Base-by-base conservation (phyloP, 176 grass and related monocot species). In the Pontederia crassipes region DNA sequence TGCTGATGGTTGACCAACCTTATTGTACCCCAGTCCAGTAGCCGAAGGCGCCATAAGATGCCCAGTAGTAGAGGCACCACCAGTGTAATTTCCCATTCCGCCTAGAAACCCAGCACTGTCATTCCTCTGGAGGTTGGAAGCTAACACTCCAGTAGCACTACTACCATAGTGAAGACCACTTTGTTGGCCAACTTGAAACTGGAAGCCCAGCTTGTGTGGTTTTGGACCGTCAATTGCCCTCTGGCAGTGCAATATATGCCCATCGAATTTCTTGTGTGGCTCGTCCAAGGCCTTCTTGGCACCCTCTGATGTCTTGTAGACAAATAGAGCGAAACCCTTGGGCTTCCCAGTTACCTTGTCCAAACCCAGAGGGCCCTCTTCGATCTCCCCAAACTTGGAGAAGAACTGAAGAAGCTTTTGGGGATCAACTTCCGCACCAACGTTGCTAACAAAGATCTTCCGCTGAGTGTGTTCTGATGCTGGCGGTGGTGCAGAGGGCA, bases 361-460 rank as follows among this genome's bases (percentile, higher is more conserved):
- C 2, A 99, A 72, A n/a, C 94, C 94, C 54, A 99, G 74, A 0
- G 94, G 94, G 3, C 94, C 94, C 61, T 99, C 94, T 54, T 99
- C 88, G 12, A 99, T 86, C 68, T 93, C 94, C 68, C 94, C 94
- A 74, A 73, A 99, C 66, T 79, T 83, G 6, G 76, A 14, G 60
- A 99, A 99, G 77, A 89, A 99, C 68, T 86, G 85, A 40, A 79
- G 15, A 47, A 99, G 55, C 72, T 86, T 99, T 52, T 89, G 77
- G 0, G 94, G 82, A 55, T 99, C 77, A 0, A 99, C 46, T 11
- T 99, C 85, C 18, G 79, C 74, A 9, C 94, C 74, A 10, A 99
- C 94, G 62, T 99, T 99, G 71, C 94, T 99, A 17, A 99, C 79
- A 65, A 93, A 99, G 55, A 99, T 99, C 71, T 99, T 99, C 13